Base-by-base conservation (phyloP, 805 yeast genomes). In the Yarrowia alimentaria region DNA sequence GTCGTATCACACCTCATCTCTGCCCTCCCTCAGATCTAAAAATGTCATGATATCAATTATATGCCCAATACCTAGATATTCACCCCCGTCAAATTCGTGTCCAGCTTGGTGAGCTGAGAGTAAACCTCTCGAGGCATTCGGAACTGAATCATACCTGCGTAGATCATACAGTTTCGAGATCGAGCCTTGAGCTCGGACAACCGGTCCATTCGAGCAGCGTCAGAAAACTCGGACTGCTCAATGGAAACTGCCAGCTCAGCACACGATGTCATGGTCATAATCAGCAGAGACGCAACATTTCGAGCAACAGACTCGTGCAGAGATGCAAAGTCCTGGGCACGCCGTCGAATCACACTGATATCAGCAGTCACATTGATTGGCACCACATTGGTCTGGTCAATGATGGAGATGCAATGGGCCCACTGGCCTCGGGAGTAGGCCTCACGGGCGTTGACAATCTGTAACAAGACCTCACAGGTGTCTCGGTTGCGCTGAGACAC, bases 111-210 rank as follows among this genome's bases (percentile, higher is more conserved):
- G 60, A 85, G 69, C 32, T 80, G 74, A 58, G 85, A 79, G 63
- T 85, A 87, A 0, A 87, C 81, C 59, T 87, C 95, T 51, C 75
- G 69, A 18, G 62, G 56, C 94, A 90, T 87, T 64, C 84, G 82
- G 67, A 85, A 89, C 68, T 87, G 95, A 28, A 90, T 83, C 81
- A 91, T 84, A 55, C 97, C 98, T 6, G 97, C 95, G 65, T 84
- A 91, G 3, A 90, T 79, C 89, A 90, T 88, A 66, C 95, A 85
- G 66, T 88, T 88, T 64, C 80, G 83, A 2, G 95, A 88, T 56
- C 83, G 73, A 55, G 75, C 75, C 45, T 73, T 72, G 61, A 87
- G 68, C 32, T 78, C 76, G 3, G 65, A 70, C 16, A 76, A 66
- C 62, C 81, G 84, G 52, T 76, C 78, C 32, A 72, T 75, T 53